These are phyloP conservation scores for Paecilomyces sp. DNA, from an alignment of 2,329 filamentous ascomycete species.

Conservation along the genomic window DNA sequence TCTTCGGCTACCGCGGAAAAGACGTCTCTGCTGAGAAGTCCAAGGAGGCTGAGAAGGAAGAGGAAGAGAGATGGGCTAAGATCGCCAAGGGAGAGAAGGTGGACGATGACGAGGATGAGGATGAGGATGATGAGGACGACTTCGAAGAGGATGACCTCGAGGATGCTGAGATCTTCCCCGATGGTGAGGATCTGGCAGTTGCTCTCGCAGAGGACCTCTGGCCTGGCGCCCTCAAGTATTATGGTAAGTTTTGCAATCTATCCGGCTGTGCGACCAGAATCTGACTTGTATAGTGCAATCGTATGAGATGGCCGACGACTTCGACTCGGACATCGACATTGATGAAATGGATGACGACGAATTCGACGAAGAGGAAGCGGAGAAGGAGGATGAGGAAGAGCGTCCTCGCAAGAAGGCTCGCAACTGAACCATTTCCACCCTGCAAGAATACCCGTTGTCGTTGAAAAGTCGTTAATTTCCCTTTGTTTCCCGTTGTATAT, in stretches of 20 bases:
- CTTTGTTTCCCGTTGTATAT: conserved; percentile 23
- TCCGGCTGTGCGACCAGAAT: neutral
- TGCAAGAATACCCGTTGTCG: neutral
- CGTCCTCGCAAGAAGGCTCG: conserved; percentile 18
- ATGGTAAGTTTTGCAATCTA: conserved; percentile 55
- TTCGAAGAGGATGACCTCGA: conserved; percentile 58
- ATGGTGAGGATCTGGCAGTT: conserved; percentile 74
- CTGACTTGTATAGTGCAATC: conserved; percentile 55
- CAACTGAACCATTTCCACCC: conserved; percentile 3
- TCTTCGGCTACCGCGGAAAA: conserved; percentile 72
- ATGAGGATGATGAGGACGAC: conserved; percentile 47
- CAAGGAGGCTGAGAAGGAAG: conserved; percentile 52
- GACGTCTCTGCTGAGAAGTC: conserved; percentile 68
- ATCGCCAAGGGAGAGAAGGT: conserved; percentile 45
- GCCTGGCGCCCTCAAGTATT: conserved; percentile 83
- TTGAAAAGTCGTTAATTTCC: conserved; percentile 2
- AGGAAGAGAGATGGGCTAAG: conserved; percentile 51
- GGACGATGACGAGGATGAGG: conserved; percentile 37
- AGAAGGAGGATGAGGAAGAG: conserved; percentile 32
- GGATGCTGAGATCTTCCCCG: conserved; percentile 78
- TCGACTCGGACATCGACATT: conserved; percentile 57
- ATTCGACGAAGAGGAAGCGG: conserved; percentile 49
- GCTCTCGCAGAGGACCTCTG: conserved; percentile 80
- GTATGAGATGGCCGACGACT: conserved; percentile 58
- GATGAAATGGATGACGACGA: conserved; percentile 48